Evolutionary conservation across 179 eudicot species (phyloP).

Genomic region (Gypsophila paniculata): DNA sequence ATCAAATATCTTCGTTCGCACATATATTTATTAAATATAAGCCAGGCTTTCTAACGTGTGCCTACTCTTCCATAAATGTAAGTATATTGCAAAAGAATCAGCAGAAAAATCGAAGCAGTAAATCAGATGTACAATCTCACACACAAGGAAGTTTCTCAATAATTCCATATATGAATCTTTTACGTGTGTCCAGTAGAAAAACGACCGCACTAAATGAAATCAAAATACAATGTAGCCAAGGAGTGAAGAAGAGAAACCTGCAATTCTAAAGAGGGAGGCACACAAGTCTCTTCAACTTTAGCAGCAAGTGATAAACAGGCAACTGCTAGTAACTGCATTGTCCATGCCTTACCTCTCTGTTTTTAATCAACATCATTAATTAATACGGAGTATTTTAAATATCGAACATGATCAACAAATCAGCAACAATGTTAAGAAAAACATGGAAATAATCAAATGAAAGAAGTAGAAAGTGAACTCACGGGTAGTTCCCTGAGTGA

Average conservation of each 20-base stretch:
- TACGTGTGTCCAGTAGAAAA: neutral
- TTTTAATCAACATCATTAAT: neutral
- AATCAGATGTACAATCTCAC: too few species aligned
- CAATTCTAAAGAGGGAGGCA: conserved; percentile 49
- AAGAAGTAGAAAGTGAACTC: conserved; percentile 30
- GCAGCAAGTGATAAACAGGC: conserved; percentile 80
- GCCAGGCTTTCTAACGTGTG: too few species aligned
- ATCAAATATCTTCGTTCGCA: neutral
- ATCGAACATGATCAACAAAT: too few species aligned
- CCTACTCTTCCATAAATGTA: neutral
- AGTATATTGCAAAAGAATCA: too few species aligned
- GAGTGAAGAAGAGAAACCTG: conserved; percentile 42
- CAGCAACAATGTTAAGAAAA: neutral
- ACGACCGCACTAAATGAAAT: too few species aligned
- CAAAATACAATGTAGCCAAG: too few species aligned
- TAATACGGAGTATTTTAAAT: too few species aligned
- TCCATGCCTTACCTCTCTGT: conserved; percentile 62
- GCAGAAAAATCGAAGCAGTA: too few species aligned
- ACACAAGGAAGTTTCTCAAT: too few species aligned
- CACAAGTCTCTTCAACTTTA: conserved; percentile 62
- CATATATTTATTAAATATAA: too few species aligned
- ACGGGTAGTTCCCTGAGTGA: conserved; percentile 60
- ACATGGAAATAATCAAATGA: neutral
- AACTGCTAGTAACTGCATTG: conserved; percentile 68
- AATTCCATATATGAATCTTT: neutral